These are phyloP conservation scores for Leishmania martiniquensis DNA, from an alignment of 208 protist species.

Conservation along the genomic window DNA sequence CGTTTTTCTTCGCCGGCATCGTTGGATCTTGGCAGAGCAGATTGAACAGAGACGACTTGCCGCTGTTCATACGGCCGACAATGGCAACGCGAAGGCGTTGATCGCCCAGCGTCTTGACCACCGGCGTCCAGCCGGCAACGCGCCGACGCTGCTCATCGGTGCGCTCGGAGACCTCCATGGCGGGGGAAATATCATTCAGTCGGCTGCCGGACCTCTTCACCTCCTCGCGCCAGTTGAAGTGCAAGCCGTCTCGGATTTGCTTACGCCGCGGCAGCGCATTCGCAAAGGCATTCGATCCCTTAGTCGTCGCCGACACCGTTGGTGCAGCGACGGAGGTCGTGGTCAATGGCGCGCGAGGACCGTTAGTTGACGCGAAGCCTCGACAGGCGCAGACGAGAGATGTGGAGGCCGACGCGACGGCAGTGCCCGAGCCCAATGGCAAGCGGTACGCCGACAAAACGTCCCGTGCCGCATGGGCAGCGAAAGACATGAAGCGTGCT, in stretches of 20 bases:
- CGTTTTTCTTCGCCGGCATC: conserved; percentile 53
- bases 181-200: conserved; percentile 79
- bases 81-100: conserved; percentile 86
- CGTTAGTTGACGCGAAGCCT: background rate
- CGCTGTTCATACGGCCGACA: conserved; percentile 89
- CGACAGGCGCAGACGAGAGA: background rate
- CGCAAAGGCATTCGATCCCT: background rate
- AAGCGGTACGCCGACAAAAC: background rate
- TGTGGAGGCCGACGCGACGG: background rate
- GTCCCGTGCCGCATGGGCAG: background rate
- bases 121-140: conserved; percentile 81
- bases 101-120: conserved; percentile 82
- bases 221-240: conserved; percentile 70
- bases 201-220: conserved; percentile 51
- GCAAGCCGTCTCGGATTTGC: conserved; percentile 61
- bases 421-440: background rate
- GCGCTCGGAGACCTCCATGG: conserved; percentile 54
- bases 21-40: conserved; percentile 74
- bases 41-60: conserved; percentile 93
- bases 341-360: background rate
- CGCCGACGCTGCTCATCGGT: conserved; percentile 76
- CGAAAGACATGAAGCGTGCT: background rate
- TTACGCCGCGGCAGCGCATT: conserved; percentile 40
- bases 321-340: background rate
- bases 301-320: background rate